These are phyloP conservation scores for Spergularia bocconei DNA, from an alignment of 148 eudicot genomes.

Conservation along the genomic window DNA sequence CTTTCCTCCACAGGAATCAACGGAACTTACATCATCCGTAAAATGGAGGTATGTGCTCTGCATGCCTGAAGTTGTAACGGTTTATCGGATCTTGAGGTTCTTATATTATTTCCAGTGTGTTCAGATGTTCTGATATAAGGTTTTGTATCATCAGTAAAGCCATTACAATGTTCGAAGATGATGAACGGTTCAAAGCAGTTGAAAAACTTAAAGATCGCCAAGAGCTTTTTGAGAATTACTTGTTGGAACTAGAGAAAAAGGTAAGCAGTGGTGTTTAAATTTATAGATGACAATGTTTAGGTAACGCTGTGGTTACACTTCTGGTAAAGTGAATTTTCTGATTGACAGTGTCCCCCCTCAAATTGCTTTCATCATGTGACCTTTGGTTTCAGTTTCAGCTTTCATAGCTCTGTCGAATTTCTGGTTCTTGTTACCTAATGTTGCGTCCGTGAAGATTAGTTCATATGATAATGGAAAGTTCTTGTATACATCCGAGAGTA, in stretches of 20 bases:
- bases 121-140: constrained; percentile 18
- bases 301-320: neutral
- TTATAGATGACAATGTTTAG: neutral
- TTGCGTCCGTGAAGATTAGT: too few species aligned
- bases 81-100: neutral
- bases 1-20: constrained; percentile 53
- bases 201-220: constrained; percentile 83
- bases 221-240: constrained; percentile 81
- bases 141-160: constrained; percentile 69
- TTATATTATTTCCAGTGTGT: neutral
- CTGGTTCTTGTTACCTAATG: too few species aligned
- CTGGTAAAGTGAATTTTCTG: too few species aligned
- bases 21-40: constrained; percentile 77
- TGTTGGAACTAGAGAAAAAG: constrained; percentile 90
- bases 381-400: too few species aligned
- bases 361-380: too few species aligned
- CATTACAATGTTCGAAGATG: constrained; percentile 76
- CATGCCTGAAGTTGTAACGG: neutral
- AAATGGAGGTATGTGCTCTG: constrained; percentile 73
- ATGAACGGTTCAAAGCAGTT: constrained; percentile 90
- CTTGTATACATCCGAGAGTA: too few species aligned
- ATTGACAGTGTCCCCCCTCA: too few species aligned
- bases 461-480: too few species aligned
- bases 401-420: too few species aligned
- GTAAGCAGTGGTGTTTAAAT: constrained; percentile 26